phyloP scores from a whole-genome alignment of 441 rosid species.

The Pelargonium australe region DNA sequence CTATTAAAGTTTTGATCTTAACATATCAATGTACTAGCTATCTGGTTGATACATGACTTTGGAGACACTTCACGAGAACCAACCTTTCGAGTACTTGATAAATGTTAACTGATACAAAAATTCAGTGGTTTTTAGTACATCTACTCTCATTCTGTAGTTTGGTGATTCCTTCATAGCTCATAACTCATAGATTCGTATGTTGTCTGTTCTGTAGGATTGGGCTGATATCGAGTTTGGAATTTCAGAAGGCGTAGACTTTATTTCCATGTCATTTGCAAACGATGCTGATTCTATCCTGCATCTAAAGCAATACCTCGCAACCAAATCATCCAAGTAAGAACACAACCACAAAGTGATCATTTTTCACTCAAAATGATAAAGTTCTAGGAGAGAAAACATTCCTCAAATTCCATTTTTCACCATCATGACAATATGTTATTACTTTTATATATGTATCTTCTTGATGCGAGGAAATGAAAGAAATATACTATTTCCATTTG shows the following conservation, averaged over 20 bases:
- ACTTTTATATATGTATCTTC: neutral
- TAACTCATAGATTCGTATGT: neutral
- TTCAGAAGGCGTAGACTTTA: constrained; percentile 59
- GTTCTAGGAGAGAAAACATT: neutral
- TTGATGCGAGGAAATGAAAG: neutral
- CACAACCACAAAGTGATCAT: neutral
- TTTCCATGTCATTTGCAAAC: constrained; percentile 63
- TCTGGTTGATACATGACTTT: too few species aligned
- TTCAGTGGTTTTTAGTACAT: too few species aligned
- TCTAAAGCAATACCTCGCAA: constrained; percentile 46
- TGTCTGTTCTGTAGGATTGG: constrained; percentile 47
- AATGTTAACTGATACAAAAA: too few species aligned
- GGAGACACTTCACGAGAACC: too few species aligned
- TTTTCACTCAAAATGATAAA: neutral
- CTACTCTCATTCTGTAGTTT: too few species aligned
- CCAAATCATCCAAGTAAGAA: constrained; percentile 48
- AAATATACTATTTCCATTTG: neutral
- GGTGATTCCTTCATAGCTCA: too few species aligned
- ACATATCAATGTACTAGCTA: too few species aligned
- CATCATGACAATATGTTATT: neutral
- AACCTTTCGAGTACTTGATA: too few species aligned
- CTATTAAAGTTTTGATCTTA: too few species aligned
- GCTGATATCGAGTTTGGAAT: constrained; percentile 58
- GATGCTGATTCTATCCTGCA: constrained; percentile 45
- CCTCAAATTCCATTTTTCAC: neutral